These are phyloP conservation scores for Sugiyamaella castrensis DNA, from an alignment of 1,139 yeast genomes.

Conservation along the genomic window DNA sequence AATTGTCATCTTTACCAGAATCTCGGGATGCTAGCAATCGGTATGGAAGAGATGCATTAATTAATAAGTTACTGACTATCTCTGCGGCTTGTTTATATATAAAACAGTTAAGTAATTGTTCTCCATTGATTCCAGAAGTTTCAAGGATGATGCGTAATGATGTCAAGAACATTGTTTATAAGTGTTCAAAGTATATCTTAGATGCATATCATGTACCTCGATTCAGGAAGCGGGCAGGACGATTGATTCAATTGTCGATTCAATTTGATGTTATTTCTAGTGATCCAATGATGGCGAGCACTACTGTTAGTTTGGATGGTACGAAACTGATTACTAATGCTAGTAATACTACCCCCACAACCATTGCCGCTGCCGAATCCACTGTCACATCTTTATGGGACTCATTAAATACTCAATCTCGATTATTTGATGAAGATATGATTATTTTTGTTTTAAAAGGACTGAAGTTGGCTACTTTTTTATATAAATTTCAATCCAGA, in stretches of 20 bases:
- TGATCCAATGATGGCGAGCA: background rate
- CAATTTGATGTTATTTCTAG: constrained; percentile 7
- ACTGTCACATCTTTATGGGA: constrained; percentile 1
- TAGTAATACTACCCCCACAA: background rate
- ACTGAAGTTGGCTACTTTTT: constrained; percentile 4
- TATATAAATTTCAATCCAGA: constrained; percentile 1
- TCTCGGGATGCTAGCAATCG: no score
- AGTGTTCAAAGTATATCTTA: background rate
- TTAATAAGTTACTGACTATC: no score
- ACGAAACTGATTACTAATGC: background rate
- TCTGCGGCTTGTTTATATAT: no score
- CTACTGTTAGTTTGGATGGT: no score
- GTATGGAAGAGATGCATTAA: no score
- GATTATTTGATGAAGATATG: constrained; percentile 1
- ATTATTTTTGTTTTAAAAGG: background rate
- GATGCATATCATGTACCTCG: constrained; percentile 1
- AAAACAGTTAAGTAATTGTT: background rate
- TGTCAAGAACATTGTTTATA: constrained; percentile 4
- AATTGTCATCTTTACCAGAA: background rate
- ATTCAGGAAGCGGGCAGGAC: background rate
- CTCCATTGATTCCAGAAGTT: constrained; percentile 7
- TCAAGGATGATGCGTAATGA: constrained; percentile 5
- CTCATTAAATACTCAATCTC: background rate
- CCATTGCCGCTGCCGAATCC: background rate
- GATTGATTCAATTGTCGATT: constrained; percentile 3